Evolutionary conservation across 371 early-diverging fungal species (phyloP), one percentile per base, ranked within the genome.

Genomic region (Rhizopus microsporus): DNA sequence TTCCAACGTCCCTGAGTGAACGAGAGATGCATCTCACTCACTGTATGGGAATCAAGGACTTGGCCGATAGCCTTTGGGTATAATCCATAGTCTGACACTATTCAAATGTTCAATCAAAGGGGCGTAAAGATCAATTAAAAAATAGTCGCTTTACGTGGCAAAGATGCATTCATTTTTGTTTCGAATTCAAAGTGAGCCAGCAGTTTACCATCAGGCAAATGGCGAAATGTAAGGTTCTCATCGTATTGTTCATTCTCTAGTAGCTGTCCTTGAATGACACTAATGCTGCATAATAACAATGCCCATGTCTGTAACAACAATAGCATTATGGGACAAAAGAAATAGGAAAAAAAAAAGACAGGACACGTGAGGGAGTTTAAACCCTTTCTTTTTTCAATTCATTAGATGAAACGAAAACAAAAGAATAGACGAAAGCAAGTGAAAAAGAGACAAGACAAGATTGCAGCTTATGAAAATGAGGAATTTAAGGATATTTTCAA

Each of bases 1-100:
- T 87, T 81, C 96, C 96, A 94, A 32, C 87, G 71, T 33, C 97
- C 97, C 65, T 94, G 94, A 0, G 96, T 91, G 67, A 96, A 93
- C 0, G 92, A 81, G 57, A 97, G 74, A 62, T 92, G 89, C 63
- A 96, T 77, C 59, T 91, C 91, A 15, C 77, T 75, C 5, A 93
- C 91, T 35, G 82, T 75, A 67, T 84, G 91, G 15, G 80, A 72
- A 51, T 88, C 85, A 10, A 93, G 74, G 17, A 95, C 84, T 60
- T 96, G 91, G 13, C 92, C 95, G 49, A 97, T 85, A 3, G 89
- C 80, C 44, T 95, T 90, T 51, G 94, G 93, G 60, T 91, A 91
- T 34, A 90, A 62, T 35, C 84, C 80, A 69, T 90, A 93, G 68
- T 90, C 88, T 40, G 80, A 73, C 45, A 83, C 86, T 84, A 64